A percentile compares a stretch with the other conserved stretches of the same genome.
Conservation (phyloP, 345 rosid genomes). For the Camelina sativa region DNA sequence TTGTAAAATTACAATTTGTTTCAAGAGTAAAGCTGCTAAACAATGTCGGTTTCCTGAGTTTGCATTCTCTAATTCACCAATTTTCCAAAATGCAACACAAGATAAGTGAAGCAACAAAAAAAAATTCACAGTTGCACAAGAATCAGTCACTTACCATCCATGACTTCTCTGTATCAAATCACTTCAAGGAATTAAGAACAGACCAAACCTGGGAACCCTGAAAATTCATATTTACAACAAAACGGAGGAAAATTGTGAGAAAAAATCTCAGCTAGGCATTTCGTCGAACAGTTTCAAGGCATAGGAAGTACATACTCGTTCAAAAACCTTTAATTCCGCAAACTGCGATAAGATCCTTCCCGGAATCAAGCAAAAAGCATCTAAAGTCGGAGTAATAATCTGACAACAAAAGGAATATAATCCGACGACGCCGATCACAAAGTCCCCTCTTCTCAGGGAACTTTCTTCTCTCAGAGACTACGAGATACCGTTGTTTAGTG, state of each 20-base stretch:
- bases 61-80: not conserved
- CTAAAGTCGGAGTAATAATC: not conserved
- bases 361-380: not conserved
- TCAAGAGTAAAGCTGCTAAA: not conserved
- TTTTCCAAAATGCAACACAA: not conserved
- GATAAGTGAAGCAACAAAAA: not conserved
- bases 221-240: not conserved
- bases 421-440: slow-evolving; percentile 55
- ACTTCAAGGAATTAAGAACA: not conserved
- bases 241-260: not conserved
- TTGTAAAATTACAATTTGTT: not conserved
- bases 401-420: slow-evolving; percentile 55
- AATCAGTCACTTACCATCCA: slow-evolving; percentile 45
- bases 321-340: not conserved
- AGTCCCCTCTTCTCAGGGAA: slow-evolving; percentile 67
- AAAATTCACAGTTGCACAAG: not conserved
- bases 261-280: slow-evolving; percentile 23
- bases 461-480: slow-evolving; percentile 40
- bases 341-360: not conserved
- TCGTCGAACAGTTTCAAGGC: slow-evolving; percentile 43
- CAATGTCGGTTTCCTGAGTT: not conserved
- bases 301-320: slow-evolving; percentile 1
- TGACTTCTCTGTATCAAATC: slow-evolving; percentile 32
- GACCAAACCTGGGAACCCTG: slow-evolving; percentile 21
- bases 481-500: too few relatives aligned